Conservation (phyloP, 2,329 filamentous ascomycete genomes). For the Stylonectria norvegica region DNA sequence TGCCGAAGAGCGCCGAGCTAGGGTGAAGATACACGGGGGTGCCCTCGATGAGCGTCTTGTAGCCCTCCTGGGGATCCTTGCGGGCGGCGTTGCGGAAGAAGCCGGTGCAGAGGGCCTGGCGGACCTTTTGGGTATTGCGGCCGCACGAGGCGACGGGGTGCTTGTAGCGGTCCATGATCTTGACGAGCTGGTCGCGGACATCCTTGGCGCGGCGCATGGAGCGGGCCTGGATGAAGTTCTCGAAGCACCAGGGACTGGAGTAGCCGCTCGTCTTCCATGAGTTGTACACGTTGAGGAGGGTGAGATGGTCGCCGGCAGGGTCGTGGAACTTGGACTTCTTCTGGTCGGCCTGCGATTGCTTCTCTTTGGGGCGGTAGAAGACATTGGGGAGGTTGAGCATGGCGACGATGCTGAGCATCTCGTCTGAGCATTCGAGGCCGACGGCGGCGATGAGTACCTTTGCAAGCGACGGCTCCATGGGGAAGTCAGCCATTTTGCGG, state of each 20-base stretch:
- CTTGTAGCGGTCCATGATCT: constrained; percentile 90
- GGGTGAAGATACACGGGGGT: constrained; percentile 96
- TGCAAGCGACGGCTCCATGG: constrained; percentile 90
- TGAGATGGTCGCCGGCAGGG: constrained; percentile 88
- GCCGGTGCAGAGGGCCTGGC: constrained; percentile 83
- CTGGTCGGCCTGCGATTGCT: constrained; percentile 92
- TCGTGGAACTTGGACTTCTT: constrained; percentile 99
- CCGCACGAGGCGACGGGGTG: constrained; percentile 82
- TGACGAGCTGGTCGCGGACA: constrained; percentile 84
- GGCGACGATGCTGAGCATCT: constrained; percentile 89
- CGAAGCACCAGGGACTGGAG: constrained; percentile 88
- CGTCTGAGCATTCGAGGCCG: constrained; percentile 85
- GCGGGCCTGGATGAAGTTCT: constrained; percentile 94
- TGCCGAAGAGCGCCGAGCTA: constrained; percentile 86
- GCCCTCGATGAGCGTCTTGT: constrained; percentile 94
- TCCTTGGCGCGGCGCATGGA: constrained; percentile 87
- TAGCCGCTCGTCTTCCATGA: constrained; percentile 86
- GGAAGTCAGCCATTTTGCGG: constrained; percentile 97
- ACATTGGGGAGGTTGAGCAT: constrained; percentile 86
- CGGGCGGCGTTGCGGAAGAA: constrained; percentile 95
- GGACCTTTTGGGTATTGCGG: constrained; percentile 79
- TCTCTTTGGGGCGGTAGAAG: constrained; percentile 96
- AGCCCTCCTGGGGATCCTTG: constrained; percentile 94
- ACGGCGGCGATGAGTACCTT: constrained; percentile 88
- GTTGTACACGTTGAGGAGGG: constrained; percentile 94